A percentile compares a stretch with the other conserved stretches of the same genome.
These are phyloP conservation scores for Hericium erinaceus DNA, from an alignment of 768 basidiomycete species.

Conservation along the genomic window DNA sequence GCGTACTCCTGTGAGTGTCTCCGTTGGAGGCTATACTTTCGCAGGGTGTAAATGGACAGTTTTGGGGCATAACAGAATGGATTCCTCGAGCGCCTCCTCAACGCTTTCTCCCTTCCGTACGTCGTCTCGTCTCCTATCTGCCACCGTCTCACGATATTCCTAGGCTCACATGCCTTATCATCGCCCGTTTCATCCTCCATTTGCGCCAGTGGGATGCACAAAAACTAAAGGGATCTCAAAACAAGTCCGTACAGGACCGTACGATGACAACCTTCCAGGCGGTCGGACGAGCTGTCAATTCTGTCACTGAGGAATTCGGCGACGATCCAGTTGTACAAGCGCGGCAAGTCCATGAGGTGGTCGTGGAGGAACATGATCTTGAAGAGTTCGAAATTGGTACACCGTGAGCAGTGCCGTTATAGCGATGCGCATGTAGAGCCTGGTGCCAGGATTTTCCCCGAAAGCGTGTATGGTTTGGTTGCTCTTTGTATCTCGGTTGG, in stretches of 20 bases:
- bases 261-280: neutral
- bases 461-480: too few species aligned
- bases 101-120: neutral
- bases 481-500: too few species aligned
- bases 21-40: neutral
- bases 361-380: neutral
- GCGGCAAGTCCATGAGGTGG: neutral
- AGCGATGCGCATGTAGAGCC: too few species aligned
- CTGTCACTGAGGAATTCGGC: neutral
- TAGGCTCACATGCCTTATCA: conserved; percentile 1
- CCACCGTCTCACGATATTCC: neutral
- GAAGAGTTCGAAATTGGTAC: neutral
- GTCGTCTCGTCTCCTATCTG: neutral
- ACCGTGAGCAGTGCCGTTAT: neutral
- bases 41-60: neutral
- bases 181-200: conserved; percentile 12
- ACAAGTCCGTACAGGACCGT: neutral
- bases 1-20: neutral
- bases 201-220: conserved; percentile 3
- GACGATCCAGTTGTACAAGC: neutral
- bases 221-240: neutral
- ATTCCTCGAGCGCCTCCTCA: neutral
- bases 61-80: neutral
- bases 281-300: neutral
- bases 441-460: too few species aligned